phyloP scores from a whole-genome alignment of 305 asterid genomes.

The Rubia peregrina region DNA sequence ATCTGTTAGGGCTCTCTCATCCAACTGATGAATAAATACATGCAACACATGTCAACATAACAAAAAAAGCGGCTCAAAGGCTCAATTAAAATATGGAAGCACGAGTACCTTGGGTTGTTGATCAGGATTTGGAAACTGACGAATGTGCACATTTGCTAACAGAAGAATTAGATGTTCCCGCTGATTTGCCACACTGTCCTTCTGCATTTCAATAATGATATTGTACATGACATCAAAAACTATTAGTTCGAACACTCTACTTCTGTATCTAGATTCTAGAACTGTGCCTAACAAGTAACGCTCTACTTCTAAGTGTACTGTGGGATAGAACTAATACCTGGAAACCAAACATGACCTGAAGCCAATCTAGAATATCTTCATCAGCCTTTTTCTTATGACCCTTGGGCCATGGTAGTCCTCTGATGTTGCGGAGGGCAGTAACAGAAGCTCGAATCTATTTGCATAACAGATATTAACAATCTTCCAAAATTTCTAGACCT shows the following conservation, averaged over 20 bases:
- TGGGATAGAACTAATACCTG: slow-evolving; percentile 46
- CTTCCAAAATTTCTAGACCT: slow-evolving; percentile 10
- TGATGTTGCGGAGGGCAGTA: slow-evolving; percentile 76
- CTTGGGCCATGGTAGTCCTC: slow-evolving; percentile 98
- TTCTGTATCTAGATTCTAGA: neutral
- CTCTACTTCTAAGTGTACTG: neutral
- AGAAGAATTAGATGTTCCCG: slow-evolving; percentile 90
- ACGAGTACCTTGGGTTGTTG: slow-evolving; percentile 80
- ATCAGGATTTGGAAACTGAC: slow-evolving; percentile 85
- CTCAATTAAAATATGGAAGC: slow-evolving; percentile 12
- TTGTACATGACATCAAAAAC: neutral
- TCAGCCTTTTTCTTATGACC: slow-evolving; percentile 70
- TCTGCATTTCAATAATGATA: slow-evolving; percentile 45
- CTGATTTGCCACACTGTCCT: slow-evolving; percentile 85
- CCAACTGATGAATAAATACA: slow-evolving; percentile 50
- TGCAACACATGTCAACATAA: neutral
- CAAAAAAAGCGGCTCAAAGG: slow-evolving; percentile 1
- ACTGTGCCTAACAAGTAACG: neutral
- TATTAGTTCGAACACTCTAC: neutral
- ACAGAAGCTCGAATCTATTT: slow-evolving; percentile 90
- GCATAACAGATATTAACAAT: slow-evolving; percentile 17
- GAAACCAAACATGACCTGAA: slow-evolving; percentile 91
- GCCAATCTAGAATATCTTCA: slow-evolving; percentile 95
- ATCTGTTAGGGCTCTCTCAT: slow-evolving; percentile 84
- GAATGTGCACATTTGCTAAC: slow-evolving; percentile 93